Evolutionary conservation across 1,139 yeast genomes (phyloP), one percentile per base, ranked within the genome.

Genomic region (Trichomonascaceae sp.): DNA sequence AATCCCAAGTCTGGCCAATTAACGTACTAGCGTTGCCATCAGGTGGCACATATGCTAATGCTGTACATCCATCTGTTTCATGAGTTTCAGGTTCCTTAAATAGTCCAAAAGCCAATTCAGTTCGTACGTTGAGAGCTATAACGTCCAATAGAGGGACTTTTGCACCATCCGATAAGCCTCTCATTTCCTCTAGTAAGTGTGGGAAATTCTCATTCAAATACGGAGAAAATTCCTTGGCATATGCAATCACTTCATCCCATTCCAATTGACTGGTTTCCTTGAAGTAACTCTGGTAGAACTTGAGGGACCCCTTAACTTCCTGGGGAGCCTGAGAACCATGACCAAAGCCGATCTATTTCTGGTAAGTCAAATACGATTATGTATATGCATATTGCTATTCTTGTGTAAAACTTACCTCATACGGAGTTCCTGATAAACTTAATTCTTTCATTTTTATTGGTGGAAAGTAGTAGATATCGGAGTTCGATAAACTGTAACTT

Each of bases 161-260:
- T 5, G 73, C 63, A 3, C 74, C 74, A 10, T 64, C 69, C 5
- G 73, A 70, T 24, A 70, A 61, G 19, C 73, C 74, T 39, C 57
- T 56, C 54, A 70, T 61, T 55, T 70, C 73, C 41, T 68, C 69
- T 19, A 63, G 52, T 27, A 68, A 55, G 46, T 66, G 66, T 3
- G 68, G 67, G 57, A 62, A 66, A 18, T 61, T 57, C 3, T 47
- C 17, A 53, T 65, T 56, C 32, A 69, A 53, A 32, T 53, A 53
- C 1, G 66, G 64, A 12, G 60, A 46, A 50, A 66, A 65, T 19
- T 55, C 51, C n/a, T 53, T 45, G n/a, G 61, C 63, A 18, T 60
- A 55, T 24, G 51, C 52, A 48, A 53, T 57, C 5, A 66, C 67
- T 19, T 56, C 60, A 13, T 55, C 53, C 63, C 70, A 67, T 15